Evolutionary conservation across 306 rosid genomes (phyloP).

Genomic region (Adenanthera pavonina): DNA sequence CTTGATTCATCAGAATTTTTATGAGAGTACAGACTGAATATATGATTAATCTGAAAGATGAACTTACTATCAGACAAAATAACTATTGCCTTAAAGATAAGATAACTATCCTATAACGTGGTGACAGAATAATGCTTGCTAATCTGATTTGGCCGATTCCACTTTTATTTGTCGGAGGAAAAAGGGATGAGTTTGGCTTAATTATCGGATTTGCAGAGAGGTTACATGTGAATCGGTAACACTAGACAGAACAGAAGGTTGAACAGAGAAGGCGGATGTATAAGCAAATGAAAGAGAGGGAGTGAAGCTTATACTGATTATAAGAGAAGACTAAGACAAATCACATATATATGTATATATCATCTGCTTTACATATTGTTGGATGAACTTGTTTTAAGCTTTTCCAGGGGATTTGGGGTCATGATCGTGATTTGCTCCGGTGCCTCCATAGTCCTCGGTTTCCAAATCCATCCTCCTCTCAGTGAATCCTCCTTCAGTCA

Average conservation of each 20-base stretch:
- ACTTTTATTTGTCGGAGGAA: not conserved
- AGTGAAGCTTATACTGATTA: constrained; percentile 4
- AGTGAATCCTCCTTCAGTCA: constrained; percentile 6
- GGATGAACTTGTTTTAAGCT: not conserved
- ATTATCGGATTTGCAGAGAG: not conserved
- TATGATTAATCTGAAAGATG: not conserved
- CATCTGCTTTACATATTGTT: constrained; percentile 1
- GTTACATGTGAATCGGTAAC: not conserved
- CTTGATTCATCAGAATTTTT: not conserved
- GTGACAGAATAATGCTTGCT: not conserved
- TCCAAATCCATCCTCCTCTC: constrained; percentile 51
- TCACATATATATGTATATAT: not conserved
- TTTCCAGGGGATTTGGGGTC: constrained; percentile 54
- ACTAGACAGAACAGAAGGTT: not conserved
- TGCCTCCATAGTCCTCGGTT: constrained; percentile 54
- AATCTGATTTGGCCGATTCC: not conserved
- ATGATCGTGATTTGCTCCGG: constrained; percentile 56
- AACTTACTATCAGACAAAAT: not conserved
- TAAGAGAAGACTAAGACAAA: not conserved
- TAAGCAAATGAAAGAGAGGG: not conserved
- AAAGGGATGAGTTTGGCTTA: not conserved
- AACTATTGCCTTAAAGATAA: not conserved
- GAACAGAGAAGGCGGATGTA: not conserved
- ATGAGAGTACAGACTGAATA: no score
- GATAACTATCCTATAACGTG: not conserved